Percentiles rank a stretch among this genome's conserved stretches.
Conservation (phyloP, 1,284 basidiomycete species). For the Cryptococcus jaspeensis region DNA sequence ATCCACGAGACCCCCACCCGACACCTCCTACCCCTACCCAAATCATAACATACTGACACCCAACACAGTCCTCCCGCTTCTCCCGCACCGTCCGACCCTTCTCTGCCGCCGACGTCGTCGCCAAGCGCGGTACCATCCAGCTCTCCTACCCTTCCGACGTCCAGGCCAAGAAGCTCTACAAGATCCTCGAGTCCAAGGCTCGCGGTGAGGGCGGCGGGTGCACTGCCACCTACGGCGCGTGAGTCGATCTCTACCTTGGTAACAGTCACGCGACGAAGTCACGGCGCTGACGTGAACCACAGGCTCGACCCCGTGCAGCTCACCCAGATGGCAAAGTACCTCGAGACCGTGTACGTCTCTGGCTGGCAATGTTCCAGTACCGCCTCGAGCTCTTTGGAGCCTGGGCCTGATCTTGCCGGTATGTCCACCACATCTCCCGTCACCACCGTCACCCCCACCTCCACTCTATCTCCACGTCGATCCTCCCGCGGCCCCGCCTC, state of each 20-base stretch:
- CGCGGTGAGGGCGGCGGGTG: constrained; percentile 50
- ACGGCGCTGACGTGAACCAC: constrained; percentile 3
- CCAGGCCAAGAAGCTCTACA: constrained; percentile 85
- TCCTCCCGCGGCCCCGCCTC: background rate
- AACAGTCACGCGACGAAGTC: background rate
- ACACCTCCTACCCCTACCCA: background rate
- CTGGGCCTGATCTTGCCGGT: constrained; percentile 94
- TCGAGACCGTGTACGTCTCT: constrained; percentile 93
- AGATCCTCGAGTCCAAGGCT: constrained; percentile 51
- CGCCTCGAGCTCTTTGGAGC: constrained; percentile 90
- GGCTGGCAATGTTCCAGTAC: constrained; percentile 94
- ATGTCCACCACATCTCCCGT: constrained; percentile 21
- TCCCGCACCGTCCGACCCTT: constrained; percentile 82
- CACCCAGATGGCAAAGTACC: constrained; percentile 91
- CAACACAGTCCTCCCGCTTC: constrained; percentile 74
- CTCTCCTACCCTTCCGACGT: constrained; percentile 84
- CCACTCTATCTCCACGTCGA: background rate
- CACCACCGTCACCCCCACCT: background rate
- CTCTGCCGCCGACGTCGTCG: constrained; percentile 87
- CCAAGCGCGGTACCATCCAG: constrained; percentile 85
- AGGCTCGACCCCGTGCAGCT: constrained; percentile 95
- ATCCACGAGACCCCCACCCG: constrained; percentile 1
- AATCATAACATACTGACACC: background rate
- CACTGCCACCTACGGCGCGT: constrained; percentile 82
- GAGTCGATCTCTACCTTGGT: constrained; percentile 53